Evolutionary conservation across 2,329 filamentous ascomycete species (phyloP).

Genomic region (Alternaria gaisen): DNA sequence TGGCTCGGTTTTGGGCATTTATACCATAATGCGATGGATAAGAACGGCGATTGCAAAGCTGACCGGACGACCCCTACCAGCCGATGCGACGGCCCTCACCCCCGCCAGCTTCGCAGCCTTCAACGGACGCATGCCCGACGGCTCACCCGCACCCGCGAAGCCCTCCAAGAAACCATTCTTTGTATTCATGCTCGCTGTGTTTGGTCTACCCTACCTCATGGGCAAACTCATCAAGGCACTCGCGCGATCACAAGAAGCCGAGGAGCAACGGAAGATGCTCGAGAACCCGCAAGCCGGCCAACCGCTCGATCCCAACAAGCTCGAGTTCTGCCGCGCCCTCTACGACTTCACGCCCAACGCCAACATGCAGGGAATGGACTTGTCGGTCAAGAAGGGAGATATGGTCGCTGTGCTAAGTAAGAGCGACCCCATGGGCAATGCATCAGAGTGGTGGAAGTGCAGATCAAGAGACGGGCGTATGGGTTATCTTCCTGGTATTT

Average conservation of each 20-base stretch:
- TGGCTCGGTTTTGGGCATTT: conserved; percentile 92
- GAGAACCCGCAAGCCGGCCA: conserved; percentile 58
- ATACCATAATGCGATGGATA: conserved; percentile 94
- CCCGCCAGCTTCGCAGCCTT: conserved; percentile 92
- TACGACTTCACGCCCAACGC: conserved; percentile 92
- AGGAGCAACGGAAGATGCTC: conserved; percentile 70
- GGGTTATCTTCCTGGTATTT: conserved; percentile 90
- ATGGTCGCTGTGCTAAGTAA: conserved; percentile 94
- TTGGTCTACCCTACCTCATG: conserved; percentile 96
- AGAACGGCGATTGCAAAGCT: conserved; percentile 90
- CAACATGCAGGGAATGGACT: conserved; percentile 76
- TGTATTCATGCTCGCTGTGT: conserved; percentile 93
- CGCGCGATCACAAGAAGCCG: conserved; percentile 84
- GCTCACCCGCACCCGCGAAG: conserved; percentile 69
- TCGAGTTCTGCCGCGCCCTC: conserved; percentile 94
- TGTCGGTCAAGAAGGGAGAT: conserved; percentile 93
- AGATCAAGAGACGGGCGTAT: conserved; percentile 87
- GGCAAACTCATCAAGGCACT: conserved; percentile 90
- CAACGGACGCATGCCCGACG: conserved; percentile 75
- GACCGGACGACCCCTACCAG: conserved; percentile 88
- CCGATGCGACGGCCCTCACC: conserved; percentile 84
- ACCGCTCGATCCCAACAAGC: conserved; percentile 82
- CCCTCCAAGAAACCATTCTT: conserved; percentile 95
- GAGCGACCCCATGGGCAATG: conserved; percentile 87
- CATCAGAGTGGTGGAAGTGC: conserved; percentile 97